Evolutionary conservation across 2,329 filamentous ascomycete species (phyloP), one percentile per base, ranked within the genome.

Genomic region (Bipolaris oryzae): DNA sequence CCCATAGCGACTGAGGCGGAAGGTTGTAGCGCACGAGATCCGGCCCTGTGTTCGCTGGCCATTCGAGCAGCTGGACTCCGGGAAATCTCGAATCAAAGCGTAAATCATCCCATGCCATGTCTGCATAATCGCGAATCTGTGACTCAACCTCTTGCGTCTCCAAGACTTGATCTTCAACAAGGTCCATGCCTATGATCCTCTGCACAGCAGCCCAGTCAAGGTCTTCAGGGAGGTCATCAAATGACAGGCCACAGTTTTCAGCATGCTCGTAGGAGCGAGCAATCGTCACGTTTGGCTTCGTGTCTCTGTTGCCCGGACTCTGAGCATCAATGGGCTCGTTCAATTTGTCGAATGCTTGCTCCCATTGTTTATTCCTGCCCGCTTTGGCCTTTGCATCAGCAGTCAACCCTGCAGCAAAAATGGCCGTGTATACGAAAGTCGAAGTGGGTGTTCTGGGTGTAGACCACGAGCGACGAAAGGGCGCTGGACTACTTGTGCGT

Each of bases 391-490:
- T 78, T 5, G 84, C 84, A 71, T 92, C 89, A 28, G 84, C 77
- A 3, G 89, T 78, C 10, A 87, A 82, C 1, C 87, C 88, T 2
- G 85, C 84, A 5, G 86, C 87, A 67, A 90, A 84, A 51, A 89
- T 83, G 33, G 86, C 85, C 23, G 88, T 88, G 69, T 90, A 91
- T 71, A 83, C 84, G 37, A 88, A 84, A 21, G 88, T 90, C 33
- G 76, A 77, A 2, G 69, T 88, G 81, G 57, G 87, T 61, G 76
- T 87, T 79, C 74, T 82, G 76, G 67, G 80, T 74, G 38, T 31
- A 31, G 28, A 79, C 80, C 81, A 74, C 62, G 81, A 82, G 51
- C 82, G 81, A 66, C 79, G 81, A 49, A 80, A 73, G 31, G 80
- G 76, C 20, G 79, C 77, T 38, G 81, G 82, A 42, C 84, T 82